Evolutionary conservation across 2,329 filamentous ascomycete species (phyloP).

Genomic region (Hymenoscyphus fraxineus): DNA sequence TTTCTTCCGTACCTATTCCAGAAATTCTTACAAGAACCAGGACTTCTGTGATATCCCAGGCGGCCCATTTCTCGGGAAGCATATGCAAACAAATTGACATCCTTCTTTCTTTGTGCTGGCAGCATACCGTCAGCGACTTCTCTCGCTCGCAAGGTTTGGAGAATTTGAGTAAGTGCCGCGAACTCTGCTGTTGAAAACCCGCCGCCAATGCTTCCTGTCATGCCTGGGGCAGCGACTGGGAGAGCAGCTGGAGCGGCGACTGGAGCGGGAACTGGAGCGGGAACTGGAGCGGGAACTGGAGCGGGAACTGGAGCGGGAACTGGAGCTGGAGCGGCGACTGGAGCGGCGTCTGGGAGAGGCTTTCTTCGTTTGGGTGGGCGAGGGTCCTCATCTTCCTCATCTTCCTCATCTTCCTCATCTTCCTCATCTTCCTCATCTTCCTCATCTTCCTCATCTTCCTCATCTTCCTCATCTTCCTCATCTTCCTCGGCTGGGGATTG

Average conservation of each 20-base stretch:
- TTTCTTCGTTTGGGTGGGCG: too few relatives aligned
- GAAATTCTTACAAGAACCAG: conserved; percentile 18
- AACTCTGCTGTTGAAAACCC: neutral
- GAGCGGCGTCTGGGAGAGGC: neutral
- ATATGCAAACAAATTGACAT: neutral
- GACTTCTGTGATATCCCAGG: neutral
- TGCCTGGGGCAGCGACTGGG: neutral
- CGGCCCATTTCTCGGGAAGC: neutral
- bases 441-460: neutral
- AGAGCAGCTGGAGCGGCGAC: neutral
- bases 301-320: too few relatives aligned
- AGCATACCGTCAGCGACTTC: neutral
- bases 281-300: neutral
- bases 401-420: neutral
- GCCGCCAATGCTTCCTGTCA: neutral
- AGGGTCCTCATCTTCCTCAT: neutral
- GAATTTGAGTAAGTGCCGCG: neutral
- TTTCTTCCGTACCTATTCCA: conserved; percentile 19
- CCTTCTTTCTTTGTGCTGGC: neutral
- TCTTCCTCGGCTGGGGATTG: neutral
- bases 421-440: too few relatives aligned
- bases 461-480: neutral
- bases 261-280: neutral
- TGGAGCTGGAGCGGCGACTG: neutral
- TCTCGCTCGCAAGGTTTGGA: neutral